Conservation (phyloP, 441 rosid genomes). For the Erysimum cheiri region DNA sequence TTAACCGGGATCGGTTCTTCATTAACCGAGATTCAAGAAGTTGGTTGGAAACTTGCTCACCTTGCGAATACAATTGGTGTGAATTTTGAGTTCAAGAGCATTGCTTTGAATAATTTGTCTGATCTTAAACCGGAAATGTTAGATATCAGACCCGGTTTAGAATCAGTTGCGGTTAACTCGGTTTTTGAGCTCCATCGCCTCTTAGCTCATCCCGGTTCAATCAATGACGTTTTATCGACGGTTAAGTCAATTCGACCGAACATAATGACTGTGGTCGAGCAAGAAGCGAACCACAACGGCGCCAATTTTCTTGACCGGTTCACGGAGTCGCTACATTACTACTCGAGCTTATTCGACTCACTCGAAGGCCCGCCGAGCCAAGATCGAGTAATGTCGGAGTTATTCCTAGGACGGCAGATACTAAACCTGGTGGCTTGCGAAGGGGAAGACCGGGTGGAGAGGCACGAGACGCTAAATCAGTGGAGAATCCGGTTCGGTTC, state of each 20-base stretch:
- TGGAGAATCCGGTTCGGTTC: constrained; percentile 57
- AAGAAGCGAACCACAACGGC: constrained; percentile 70
- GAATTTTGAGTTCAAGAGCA: constrained; percentile 58
- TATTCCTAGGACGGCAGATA: constrained; percentile 62
- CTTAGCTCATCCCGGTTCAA: constrained; percentile 55
- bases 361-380: constrained; percentile 59
- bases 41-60: constrained; percentile 62
- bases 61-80: constrained; percentile 58
- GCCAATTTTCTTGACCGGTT: constrained; percentile 59
- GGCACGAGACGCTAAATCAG: constrained; percentile 61
- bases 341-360: constrained; percentile 68
- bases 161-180: constrained; percentile 61
- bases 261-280: constrained; percentile 63
- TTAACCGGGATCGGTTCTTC: constrained; percentile 68
- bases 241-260: constrained; percentile 59
- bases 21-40: constrained; percentile 59
- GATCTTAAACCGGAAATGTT: constrained; percentile 66
- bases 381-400: constrained; percentile 65
- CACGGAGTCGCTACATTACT: constrained; percentile 61
- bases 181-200: constrained; percentile 63
- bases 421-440: constrained; percentile 68
- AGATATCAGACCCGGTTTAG: constrained; percentile 48
- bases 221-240: constrained; percentile 52
- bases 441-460: constrained; percentile 60
- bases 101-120: constrained; percentile 52